Conservation (phyloP, 129 eudicot genomes). For the Sambucus nigra region DNA sequence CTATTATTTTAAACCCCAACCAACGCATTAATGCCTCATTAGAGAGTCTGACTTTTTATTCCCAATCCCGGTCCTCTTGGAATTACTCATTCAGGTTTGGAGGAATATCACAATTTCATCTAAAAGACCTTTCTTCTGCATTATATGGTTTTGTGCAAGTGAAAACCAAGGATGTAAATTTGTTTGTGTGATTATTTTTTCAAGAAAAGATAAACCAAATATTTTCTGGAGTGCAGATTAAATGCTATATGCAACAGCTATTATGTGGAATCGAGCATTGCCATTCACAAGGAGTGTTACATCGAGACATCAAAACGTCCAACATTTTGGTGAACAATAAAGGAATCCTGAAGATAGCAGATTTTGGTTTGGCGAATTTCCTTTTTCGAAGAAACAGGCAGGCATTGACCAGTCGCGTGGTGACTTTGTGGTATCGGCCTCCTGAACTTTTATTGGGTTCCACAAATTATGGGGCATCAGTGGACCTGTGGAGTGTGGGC, state of each 20-base stretch:
- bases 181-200: not conserved
- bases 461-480: constrained; percentile 43
- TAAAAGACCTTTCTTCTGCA: not conserved
- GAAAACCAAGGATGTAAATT: not conserved
- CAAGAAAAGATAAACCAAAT: not conserved
- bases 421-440: constrained; percentile 94
- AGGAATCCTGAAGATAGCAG: constrained; percentile 70
- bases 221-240: constrained; percentile 37
- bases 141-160: not conserved
- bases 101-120: not conserved
- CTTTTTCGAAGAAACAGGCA: constrained; percentile 33
- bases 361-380: constrained; percentile 82
- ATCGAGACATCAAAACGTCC: constrained; percentile 71
- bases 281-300: constrained; percentile 71
- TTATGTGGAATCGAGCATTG: constrained; percentile 60
- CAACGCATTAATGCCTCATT: no score
- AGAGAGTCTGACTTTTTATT: no score
- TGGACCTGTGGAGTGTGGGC: constrained; percentile 85
- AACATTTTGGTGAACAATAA: constrained; percentile 67
- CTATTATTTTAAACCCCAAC: no score
- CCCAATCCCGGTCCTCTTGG: no score
- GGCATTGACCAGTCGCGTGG: constrained; percentile 76
- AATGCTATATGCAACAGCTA: constrained; percentile 70
- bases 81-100: not conserved
- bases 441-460: constrained; percentile 83